A percentile compares a stretch with the other conserved stretches of the same genome.
Evolutionary conservation across 1,139 yeast genomes (phyloP).

Genomic region (Suhomyces guaymorum): DNA sequence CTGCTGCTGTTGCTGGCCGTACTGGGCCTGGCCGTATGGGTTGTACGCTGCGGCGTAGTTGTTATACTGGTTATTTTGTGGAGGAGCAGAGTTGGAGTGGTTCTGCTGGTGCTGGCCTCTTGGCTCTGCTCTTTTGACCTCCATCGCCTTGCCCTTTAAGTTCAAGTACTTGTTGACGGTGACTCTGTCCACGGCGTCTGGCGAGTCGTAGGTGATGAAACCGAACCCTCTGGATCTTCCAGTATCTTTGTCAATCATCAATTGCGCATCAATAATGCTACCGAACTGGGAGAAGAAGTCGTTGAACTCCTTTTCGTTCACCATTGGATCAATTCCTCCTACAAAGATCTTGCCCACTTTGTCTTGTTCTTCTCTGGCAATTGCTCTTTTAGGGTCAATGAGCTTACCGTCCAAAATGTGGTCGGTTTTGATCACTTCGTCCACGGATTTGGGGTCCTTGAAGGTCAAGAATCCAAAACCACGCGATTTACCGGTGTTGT

Average conservation of each 20-base stretch:
- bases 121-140: constrained; percentile 98
- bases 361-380: constrained; percentile 97
- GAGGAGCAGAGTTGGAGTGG: constrained; percentile 42
- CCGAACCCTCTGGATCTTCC: constrained; percentile 99
- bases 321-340: constrained; percentile 97
- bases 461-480: constrained; percentile 97
- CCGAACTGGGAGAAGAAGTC: constrained; percentile 90
- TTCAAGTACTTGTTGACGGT: constrained; percentile 80
- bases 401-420: constrained; percentile 95
- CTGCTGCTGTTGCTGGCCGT: constrained; percentile 13
- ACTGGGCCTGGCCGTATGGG: constrained; percentile 41
- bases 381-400: constrained; percentile 97
- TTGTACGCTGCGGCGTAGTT: constrained; percentile 24
- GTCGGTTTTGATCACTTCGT: constrained; percentile 81
- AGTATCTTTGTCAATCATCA: constrained; percentile 97
- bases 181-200: constrained; percentile 92
- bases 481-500: constrained; percentile 85
- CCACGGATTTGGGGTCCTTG: constrained; percentile 78
- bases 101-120: constrained; percentile 56
- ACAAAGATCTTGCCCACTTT: constrained; percentile 96
- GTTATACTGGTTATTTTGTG: constrained; percentile 23
- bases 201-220: constrained; percentile 92
- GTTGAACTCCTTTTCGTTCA: constrained; percentile 88
- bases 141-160: constrained; percentile 89
- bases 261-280: constrained; percentile 91